Evolutionary conservation across 257 asterid genomes (phyloP), one percentile per base, ranked within the genome.

Genomic region (Jacaranda copaia): DNA sequence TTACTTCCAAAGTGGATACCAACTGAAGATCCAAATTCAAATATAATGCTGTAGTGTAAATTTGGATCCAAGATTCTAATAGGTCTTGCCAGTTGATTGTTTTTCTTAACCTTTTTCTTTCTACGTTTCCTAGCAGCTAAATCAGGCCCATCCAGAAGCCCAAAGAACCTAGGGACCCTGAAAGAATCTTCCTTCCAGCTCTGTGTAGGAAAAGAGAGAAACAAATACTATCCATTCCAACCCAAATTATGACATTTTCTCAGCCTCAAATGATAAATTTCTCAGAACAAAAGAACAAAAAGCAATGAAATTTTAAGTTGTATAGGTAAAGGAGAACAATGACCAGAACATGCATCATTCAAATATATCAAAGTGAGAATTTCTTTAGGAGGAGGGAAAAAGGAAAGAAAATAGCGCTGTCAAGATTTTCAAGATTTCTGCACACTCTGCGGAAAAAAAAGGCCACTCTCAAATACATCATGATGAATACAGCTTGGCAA

Each of bases 401-500:
- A 43, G 59, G 45, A 36, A 62, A 11, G 8, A 19, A 51, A 79
- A 58, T 16, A 35, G 36, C 46, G 46, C 55, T 15, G 42, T 42
- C 64, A 62, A 42, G 80, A 75, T 55, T 76, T 25, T 64, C 49
- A 68, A 45, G 74, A 73, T 70, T 75, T 67, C 71, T 81, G 79
- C 74, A 55, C 70, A 77, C 55, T 65, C 83, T 72, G 77, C 81
- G 48, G 59, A 76, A 81, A 48, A 64, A 56, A 72, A 39, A 13
- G 62, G 49, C 6, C 36, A 3, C 79, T 58, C 18, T 49, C 13
- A 65, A 42, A 42, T 18, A 16, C 60, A 75, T 92, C 84, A 85
- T 40, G 84, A 79, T 5, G 92, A 85, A 70, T 96, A 96, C 40
- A 93, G 86, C 73, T 84, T 81, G 61, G 84, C 80, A 65, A 96